These are phyloP conservation scores for Claviceps pazoutovae DNA, from an alignment of 2,329 filamentous ascomycete species.

Conservation along the genomic window DNA sequence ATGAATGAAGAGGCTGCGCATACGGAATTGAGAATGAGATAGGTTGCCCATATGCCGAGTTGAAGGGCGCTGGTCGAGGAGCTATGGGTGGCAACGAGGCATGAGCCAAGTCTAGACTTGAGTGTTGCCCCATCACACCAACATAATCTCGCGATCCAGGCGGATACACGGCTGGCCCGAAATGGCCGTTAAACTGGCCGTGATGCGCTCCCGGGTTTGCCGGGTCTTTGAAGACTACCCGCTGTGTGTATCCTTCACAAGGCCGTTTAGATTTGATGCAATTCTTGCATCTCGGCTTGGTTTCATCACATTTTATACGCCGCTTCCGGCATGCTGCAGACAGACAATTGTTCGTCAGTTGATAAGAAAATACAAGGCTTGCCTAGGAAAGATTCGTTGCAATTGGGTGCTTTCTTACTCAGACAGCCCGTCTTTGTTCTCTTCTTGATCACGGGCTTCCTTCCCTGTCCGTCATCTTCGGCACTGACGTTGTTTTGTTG, in stretches of 20 bases:
- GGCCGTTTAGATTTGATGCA: constrained; percentile 75
- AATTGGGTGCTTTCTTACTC: constrained; percentile 41
- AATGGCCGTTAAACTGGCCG: constrained; percentile 33
- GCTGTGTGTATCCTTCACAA: constrained; percentile 74
- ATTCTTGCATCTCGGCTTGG: constrained; percentile 67
- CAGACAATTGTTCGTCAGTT: constrained; percentile 11
- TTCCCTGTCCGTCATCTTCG: constrained; percentile 28
- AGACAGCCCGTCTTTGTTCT: constrained; percentile 87
- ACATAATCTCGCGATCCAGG: constrained; percentile 20
- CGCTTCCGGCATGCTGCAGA: constrained; percentile 71
- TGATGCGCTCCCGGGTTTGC: constrained; percentile 20
- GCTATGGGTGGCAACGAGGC: constrained; percentile 31
- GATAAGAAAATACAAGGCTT: not conserved
- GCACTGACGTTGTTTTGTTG: constrained; percentile 20
- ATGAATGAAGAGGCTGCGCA: not conserved
- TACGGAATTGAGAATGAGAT: constrained; percentile 4
- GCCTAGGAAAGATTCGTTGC: not conserved
- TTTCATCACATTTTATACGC: constrained; percentile 94
- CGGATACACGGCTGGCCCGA: constrained; percentile 29
- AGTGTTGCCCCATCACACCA: constrained; percentile 9
- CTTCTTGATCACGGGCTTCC: constrained; percentile 41
- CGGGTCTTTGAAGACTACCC: constrained; percentile 67
- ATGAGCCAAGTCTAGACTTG: constrained; percentile 24
- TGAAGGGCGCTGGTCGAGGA: constrained; percentile 32
- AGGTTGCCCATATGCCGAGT: constrained; percentile 6